phyloP scores from a whole-genome alignment of 2,329 filamentous ascomycete species.

The Neocucurbitaria cava region DNA sequence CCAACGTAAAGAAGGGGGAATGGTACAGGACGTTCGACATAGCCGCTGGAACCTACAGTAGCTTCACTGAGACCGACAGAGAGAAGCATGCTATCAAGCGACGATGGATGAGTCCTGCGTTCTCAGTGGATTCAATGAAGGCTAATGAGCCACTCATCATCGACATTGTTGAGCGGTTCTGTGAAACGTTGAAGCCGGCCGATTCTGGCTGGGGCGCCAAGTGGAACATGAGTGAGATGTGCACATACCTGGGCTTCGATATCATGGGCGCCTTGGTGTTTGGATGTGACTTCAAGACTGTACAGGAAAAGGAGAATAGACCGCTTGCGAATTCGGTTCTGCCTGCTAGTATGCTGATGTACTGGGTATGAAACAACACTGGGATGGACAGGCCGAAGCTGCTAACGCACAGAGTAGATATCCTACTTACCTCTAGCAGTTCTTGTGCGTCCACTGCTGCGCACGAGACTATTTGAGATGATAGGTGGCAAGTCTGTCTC shows the following conservation, averaged over 20 bases:
- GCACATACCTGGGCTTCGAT: slow-evolving; percentile 54
- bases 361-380: slow-evolving; percentile 21
- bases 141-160: slow-evolving; percentile 50
- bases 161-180: slow-evolving; percentile 45
- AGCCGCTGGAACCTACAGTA: slow-evolving; percentile 47
- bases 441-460: slow-evolving; percentile 26
- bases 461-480: slow-evolving; percentile 25
- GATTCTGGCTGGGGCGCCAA: slow-evolving; percentile 44
- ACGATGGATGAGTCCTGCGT: slow-evolving; percentile 51
- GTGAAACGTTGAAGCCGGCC: slow-evolving; percentile 23
- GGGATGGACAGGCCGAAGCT: not conserved
- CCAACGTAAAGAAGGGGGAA: slow-evolving; percentile 55
- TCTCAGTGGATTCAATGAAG: slow-evolving; percentile 49
- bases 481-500: slow-evolving; percentile 27
- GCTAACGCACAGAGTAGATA: slow-evolving; percentile 9
- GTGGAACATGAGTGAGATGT: slow-evolving; percentile 49
- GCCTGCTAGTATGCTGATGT: slow-evolving; percentile 28
- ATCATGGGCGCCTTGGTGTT: slow-evolving; percentile 55
- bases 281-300: slow-evolving; percentile 45
- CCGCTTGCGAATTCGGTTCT: slow-evolving; percentile 26
- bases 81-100: slow-evolving; percentile 51
- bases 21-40: slow-evolving; percentile 55
- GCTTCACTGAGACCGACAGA: slow-evolving; percentile 50
- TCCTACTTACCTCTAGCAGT: slow-evolving; percentile 24
- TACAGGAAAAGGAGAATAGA: slow-evolving; percentile 42